Percentiles rank a stretch among this genome's conserved stretches.
These are phyloP conservation scores for Aureobasidium sp. DNA, from an alignment of 2,329 filamentous ascomycete species.

Conservation along the genomic window DNA sequence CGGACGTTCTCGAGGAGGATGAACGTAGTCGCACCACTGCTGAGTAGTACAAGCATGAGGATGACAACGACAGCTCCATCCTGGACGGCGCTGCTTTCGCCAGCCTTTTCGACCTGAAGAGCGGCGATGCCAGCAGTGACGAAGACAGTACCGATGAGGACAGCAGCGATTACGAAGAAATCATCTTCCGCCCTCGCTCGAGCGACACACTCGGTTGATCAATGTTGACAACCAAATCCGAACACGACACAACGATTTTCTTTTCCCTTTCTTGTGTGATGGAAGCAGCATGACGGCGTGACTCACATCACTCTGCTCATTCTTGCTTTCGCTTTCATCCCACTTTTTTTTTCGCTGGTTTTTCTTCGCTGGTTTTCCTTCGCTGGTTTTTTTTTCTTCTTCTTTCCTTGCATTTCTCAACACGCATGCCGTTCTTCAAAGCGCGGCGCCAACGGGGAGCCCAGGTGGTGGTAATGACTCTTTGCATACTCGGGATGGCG, in stretches of 20 bases:
- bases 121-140: not conserved
- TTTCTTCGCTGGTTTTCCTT: no score
- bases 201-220: not conserved
- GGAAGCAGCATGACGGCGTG: not conserved
- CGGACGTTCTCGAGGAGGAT: constrained; percentile 82
- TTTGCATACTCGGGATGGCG: constrained; percentile 1
- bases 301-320: not conserved
- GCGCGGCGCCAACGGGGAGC: not conserved
- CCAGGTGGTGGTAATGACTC: not conserved
- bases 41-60: constrained; percentile 14
- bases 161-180: not conserved
- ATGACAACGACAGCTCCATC: not conserved
- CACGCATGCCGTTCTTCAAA: not conserved
- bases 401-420: not conserved
- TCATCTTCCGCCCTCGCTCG: not conserved
- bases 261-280: not conserved
- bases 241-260: not conserved
- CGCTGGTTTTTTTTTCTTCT: not conserved
- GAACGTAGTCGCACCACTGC: constrained; percentile 43
- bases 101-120: not conserved
- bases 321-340: not conserved
- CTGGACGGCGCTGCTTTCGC: not conserved
- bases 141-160: not conserved
- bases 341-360: not conserved
- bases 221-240: not conserved